Conservation (phyloP, 2,329 filamentous ascomycete species). For the Fusarium euwallaceae region DNA sequence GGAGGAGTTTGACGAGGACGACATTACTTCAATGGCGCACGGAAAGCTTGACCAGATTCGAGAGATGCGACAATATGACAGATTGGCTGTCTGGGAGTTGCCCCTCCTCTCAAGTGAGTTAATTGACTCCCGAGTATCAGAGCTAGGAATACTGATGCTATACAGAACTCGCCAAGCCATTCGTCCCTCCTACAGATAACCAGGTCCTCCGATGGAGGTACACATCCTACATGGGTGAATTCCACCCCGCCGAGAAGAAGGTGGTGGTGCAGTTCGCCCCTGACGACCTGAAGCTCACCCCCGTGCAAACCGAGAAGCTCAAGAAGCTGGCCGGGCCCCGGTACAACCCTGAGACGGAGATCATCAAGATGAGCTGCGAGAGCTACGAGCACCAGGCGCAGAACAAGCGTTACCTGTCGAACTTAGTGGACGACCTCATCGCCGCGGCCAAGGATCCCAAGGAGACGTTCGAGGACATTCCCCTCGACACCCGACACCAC, state of each 20-base stretch:
- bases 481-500: slow-evolving; percentile 90
- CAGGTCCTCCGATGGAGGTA: slow-evolving; percentile 93
- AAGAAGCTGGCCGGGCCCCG: slow-evolving; percentile 88
- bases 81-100: slow-evolving; percentile 95
- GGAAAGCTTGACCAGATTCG: slow-evolving; percentile 88
- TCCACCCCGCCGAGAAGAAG: slow-evolving; percentile 91
- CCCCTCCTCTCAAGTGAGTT: slow-evolving; percentile 86
- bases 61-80: slow-evolving; percentile 88
- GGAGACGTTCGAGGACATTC: slow-evolving; percentile 90
- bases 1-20: slow-evolving; percentile 80
- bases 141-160: slow-evolving; percentile 19
- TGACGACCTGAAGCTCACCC: slow-evolving; percentile 76
- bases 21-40: slow-evolving; percentile 87
- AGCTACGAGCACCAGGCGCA: slow-evolving; percentile 89
- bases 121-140: neutral
- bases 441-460: slow-evolving; percentile 80
- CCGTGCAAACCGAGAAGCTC: slow-evolving; percentile 80
- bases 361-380: slow-evolving; percentile 92
- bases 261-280: slow-evolving; percentile 92
- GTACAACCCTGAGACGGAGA: slow-evolving; percentile 86
- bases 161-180: slow-evolving; percentile 85
- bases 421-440: slow-evolving; percentile 80
- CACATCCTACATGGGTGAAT: slow-evolving; percentile 95
- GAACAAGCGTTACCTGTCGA: slow-evolving; percentile 95
- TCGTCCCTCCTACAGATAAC: slow-evolving; percentile 74